These are phyloP conservation scores for Xylariales sp. DNA, from an alignment of 2,329 filamentous ascomycete species.

Conservation along the genomic window DNA sequence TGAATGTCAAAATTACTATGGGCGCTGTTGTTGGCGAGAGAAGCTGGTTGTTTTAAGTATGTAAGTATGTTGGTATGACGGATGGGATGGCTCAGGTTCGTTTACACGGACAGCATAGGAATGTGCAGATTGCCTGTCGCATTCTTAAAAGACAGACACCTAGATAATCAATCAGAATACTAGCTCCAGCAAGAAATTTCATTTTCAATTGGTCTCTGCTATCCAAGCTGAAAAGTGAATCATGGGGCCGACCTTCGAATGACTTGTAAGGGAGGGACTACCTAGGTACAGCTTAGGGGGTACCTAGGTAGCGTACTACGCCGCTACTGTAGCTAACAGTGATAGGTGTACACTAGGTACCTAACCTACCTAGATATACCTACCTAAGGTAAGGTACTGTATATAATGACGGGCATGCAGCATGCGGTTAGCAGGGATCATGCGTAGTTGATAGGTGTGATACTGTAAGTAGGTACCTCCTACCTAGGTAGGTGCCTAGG, in stretches of 20 bases:
- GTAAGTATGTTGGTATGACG: constrained; percentile 9
- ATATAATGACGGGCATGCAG: neutral
- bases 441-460: neutral
- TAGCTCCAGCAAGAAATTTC: neutral
- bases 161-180: constrained; percentile 6
- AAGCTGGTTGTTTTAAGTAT: constrained; percentile 24
- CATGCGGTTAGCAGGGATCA: constrained; percentile 8
- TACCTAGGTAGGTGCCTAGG: no score
- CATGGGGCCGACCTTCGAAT: no score
- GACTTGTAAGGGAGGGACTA: no score
- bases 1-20: constrained; percentile 46
- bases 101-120: constrained; percentile 28
- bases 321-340: neutral
- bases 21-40: constrained; percentile 30
- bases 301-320: no score
- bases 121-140: constrained; percentile 5
- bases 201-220: no score
- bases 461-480: no score
- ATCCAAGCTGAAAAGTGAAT: no score
- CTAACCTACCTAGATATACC: neutral
- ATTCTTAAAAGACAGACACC: neutral
- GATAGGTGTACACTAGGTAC: no score
- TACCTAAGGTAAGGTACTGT: neutral
- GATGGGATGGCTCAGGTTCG: constrained; percentile 23
- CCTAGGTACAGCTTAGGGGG: no score